Conservation (phyloP, 176 grass and related monocot genomes). For the Eremochloa ophiuroides region DNA sequence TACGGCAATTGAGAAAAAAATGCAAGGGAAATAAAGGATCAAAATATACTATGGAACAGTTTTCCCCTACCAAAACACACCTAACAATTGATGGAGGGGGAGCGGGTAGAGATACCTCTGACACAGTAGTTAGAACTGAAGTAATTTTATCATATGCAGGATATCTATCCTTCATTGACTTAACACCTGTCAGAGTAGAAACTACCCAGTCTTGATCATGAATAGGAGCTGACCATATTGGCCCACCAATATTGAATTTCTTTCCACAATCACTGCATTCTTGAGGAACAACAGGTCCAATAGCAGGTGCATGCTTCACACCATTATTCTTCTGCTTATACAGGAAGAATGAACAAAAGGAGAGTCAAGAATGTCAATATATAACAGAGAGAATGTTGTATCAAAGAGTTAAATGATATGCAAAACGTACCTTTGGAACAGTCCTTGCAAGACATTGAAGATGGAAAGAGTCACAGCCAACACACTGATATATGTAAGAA, state of each 20-base stretch:
- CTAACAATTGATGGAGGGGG: background rate
- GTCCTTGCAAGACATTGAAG: slow-evolving; percentile 82
- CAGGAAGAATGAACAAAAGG: slow-evolving; percentile 24
- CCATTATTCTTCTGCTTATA: slow-evolving; percentile 60
- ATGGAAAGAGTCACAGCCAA: slow-evolving; percentile 96
- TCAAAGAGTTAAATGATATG: background rate
- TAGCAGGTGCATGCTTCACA: slow-evolving; percentile 75
- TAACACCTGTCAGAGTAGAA: slow-evolving; percentile 66
- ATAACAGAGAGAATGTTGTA: background rate
- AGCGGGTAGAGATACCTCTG: slow-evolving; percentile 48
- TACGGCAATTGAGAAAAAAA: background rate
- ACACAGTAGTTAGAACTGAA: slow-evolving; percentile 73
- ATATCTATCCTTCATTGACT: slow-evolving; percentile 69
- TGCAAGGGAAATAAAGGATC: background rate
- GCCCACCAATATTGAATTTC: slow-evolving; percentile 90
- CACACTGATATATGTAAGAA: slow-evolving; percentile 97
- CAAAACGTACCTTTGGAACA: slow-evolving; percentile 57
- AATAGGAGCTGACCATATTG: slow-evolving; percentile 95
- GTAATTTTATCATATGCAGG: slow-evolving; percentile 86
- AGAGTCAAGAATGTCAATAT: slow-evolving; percentile 13
- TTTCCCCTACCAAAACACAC: background rate
- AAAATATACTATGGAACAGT: background rate
- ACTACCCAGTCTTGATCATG: slow-evolving; percentile 94
- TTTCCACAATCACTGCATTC: slow-evolving; percentile 81
- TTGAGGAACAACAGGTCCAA: slow-evolving; percentile 92